Percentiles rank a stretch among this genome's conserved stretches.
Evolutionary conservation across 768 basidiomycete species (phyloP).

Genomic region (Cantharellus anzutake): DNA sequence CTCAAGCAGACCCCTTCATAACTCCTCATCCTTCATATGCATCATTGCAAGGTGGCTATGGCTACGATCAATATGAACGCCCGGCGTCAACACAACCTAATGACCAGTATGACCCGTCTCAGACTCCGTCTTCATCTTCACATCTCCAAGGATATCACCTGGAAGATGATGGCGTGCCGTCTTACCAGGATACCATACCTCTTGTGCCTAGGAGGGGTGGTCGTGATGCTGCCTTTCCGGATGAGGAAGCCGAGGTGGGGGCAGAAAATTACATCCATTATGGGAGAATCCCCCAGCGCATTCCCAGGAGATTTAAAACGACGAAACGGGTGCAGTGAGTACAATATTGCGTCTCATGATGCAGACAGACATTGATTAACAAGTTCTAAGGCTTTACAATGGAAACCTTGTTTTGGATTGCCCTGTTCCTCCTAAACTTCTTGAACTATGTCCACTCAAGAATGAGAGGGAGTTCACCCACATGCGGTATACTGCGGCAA

Average conservation of each 20-base stretch:
- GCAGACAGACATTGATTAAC: neutral
- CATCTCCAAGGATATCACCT: neutral
- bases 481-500: constrained; percentile 92
- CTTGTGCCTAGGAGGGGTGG: neutral
- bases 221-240: neutral
- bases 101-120: neutral
- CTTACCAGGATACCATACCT: neutral
- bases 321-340: constrained; percentile 61
- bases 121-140: neutral
- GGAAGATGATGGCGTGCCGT: neutral
- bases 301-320: constrained; percentile 80
- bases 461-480: constrained; percentile 83
- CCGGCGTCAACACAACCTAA: neutral
- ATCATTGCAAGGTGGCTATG: neutral
- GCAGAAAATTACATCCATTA: constrained; percentile 30
- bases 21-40: neutral
- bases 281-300: constrained; percentile 78
- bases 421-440: constrained; percentile 75
- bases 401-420: constrained; percentile 89
- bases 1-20: neutral
- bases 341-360: neutral
- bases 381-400: constrained; percentile 38
- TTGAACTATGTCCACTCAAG: constrained; percentile 59
- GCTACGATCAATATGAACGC: neutral
- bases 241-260: constrained; percentile 1